Conservation (phyloP, 1,284 basidiomycete species). For the Apiotrichum akiyoshidainum region DNA sequence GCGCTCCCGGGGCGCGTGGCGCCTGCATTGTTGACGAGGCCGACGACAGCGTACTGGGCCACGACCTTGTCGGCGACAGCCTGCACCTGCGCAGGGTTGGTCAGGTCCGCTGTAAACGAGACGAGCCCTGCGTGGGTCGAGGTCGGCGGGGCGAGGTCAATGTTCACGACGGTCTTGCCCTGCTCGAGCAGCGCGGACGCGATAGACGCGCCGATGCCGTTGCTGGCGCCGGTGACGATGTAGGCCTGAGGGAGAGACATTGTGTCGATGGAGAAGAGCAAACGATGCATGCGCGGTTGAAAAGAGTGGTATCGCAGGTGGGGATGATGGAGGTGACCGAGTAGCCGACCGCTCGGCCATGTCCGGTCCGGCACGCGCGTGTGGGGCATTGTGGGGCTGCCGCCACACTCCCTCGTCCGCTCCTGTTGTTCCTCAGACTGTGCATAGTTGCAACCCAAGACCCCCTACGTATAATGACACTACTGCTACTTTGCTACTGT, state of each 20-base stretch:
- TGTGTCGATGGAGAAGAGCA: not conserved
- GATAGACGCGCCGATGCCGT: constrained; percentile 48
- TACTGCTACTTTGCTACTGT: too few species aligned
- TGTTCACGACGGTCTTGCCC: constrained; percentile 57
- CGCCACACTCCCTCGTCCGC: too few species aligned
- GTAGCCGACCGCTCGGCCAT: too few species aligned
- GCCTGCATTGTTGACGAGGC: constrained; percentile 23
- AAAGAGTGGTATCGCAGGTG: too few species aligned
- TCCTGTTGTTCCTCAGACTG: too few species aligned
- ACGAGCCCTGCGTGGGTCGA: constrained; percentile 59
- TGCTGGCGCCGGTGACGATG: constrained; percentile 48
- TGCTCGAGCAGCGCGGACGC: constrained; percentile 55
- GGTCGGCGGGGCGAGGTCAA: constrained; percentile 59
- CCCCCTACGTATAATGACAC: too few species aligned
- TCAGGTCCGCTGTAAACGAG: constrained; percentile 13
- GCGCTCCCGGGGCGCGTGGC: constrained; percentile 22
- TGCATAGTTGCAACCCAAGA: too few species aligned
- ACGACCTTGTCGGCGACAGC: constrained; percentile 5
- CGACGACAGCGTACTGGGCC: constrained; percentile 6
- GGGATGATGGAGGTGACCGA: too few species aligned
- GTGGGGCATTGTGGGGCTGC: too few species aligned
- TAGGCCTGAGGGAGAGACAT: constrained; percentile 15
- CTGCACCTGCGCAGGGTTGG: constrained; percentile 2
- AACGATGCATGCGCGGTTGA: too few species aligned
- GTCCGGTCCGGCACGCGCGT: too few species aligned